phyloP scores from a whole-genome alignment of 805 yeast species.

The Candida dajiaensis region DNA sequence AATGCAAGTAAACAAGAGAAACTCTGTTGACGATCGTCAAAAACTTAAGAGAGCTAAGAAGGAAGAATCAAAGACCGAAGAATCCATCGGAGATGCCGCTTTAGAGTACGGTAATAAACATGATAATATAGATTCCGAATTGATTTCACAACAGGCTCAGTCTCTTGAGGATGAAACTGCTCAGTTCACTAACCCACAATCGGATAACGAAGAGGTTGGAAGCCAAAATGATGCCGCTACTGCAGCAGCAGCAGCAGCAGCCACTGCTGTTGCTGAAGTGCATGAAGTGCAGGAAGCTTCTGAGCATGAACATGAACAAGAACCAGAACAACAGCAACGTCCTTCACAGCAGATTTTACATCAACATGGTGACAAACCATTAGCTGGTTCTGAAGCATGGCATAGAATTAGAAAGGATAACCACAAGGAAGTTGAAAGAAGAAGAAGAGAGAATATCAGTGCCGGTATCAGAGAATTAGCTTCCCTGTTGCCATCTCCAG shows the following conservation, averaged over 20 bases:
- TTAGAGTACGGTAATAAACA: conserved; percentile 7
- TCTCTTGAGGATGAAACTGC: conserved; percentile 8
- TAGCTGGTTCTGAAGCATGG: conserved; percentile 80
- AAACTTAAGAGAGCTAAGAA: not conserved
- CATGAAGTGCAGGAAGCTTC: conserved; percentile 1
- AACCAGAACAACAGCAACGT: conserved; percentile 4
- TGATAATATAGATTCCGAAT: conserved; percentile 18
- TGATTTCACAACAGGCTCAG: conserved; percentile 15
- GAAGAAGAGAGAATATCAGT: conserved; percentile 86
- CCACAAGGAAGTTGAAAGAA: conserved; percentile 93
- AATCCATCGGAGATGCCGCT: conserved; percentile 4
- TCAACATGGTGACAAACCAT: conserved; percentile 37
- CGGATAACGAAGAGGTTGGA: not conserved
- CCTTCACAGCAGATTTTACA: conserved; percentile 14
- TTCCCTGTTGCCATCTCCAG: conserved; percentile 71
- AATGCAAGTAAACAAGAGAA: conserved; percentile 16
- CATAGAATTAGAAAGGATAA: conserved; percentile 77
- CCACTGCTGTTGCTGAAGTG: conserved; percentile 4
- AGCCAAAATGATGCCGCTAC: not conserved
- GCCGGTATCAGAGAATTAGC: conserved; percentile 80
- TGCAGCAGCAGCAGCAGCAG: conserved; percentile 10
- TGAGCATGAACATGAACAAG: too few relatives aligned
- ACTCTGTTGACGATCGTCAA: not conserved
- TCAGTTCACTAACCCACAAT: not conserved
- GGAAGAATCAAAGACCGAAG: not conserved